Percentiles rank a stretch among this genome's conserved stretches.
These are phyloP conservation scores for Viola pubescens DNA, from an alignment of 441 rosid species.

Conservation along the genomic window DNA sequence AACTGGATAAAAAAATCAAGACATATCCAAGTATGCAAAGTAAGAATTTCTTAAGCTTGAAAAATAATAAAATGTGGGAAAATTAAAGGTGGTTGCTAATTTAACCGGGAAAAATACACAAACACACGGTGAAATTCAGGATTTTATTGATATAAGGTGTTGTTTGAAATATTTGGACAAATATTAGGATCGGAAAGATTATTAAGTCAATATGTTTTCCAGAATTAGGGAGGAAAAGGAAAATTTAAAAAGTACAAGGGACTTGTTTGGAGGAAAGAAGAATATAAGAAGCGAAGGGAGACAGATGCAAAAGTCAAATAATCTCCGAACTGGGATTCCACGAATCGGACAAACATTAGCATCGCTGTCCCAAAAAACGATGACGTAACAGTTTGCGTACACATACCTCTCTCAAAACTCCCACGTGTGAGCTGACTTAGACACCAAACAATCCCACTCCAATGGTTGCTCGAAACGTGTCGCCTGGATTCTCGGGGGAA, in stretches of 20 bases:
- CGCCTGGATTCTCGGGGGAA: no score
- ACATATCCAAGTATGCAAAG: no score
- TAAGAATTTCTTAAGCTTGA: no score
- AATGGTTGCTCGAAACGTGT: no score
- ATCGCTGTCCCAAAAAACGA: slow-evolving; percentile 6
- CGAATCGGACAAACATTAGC: background rate
- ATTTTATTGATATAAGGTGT: no score
- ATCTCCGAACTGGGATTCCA: slow-evolving; percentile 21
- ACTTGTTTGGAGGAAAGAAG: background rate
- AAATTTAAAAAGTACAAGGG: background rate
- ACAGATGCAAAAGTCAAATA: slow-evolving; percentile 11
- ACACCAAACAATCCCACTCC: no score
- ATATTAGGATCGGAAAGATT: background rate
- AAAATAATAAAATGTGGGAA: no score
- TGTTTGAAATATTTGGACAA: background rate
- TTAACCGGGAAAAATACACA: no score
- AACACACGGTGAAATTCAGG: no score
- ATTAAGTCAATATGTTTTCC: no score
- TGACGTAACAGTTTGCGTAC: slow-evolving; percentile 19
- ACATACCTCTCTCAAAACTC: slow-evolving; percentile 12
- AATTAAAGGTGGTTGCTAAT: no score
- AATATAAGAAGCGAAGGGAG: background rate
- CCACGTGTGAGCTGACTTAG: slow-evolving; percentile 6
- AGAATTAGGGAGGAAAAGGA: background rate
- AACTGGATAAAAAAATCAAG: no score